A percentile compares a stretch with the other conserved stretches of the same genome.
phyloP scores from a whole-genome alignment of 2,329 filamentous ascomycete species.

The Camillea tinctor region DNA sequence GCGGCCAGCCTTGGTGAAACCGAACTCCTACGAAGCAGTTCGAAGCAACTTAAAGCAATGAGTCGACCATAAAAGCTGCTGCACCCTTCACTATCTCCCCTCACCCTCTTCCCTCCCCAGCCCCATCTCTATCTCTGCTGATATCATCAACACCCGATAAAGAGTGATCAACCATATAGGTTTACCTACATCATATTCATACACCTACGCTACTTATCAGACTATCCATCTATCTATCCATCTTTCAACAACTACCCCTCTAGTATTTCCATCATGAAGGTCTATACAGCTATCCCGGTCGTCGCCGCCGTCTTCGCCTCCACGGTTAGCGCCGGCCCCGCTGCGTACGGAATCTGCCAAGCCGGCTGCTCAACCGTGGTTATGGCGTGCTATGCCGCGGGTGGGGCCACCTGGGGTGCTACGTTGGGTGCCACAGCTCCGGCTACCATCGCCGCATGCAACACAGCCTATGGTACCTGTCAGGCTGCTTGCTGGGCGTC shows the following conservation, averaged over 20 bases:
- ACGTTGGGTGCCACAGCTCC: conserved; percentile 34
- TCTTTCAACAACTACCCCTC: too few relatives aligned
- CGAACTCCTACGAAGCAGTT: neutral
- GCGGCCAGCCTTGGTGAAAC: neutral
- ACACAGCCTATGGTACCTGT: conserved; percentile 44
- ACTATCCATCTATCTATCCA: too few relatives aligned
- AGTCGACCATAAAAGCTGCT: neutral
- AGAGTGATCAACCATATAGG: neutral
- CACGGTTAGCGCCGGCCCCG: conserved; percentile 4
- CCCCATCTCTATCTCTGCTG: neutral
- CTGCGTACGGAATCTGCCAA: conserved; percentile 45
- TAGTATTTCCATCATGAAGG: neutral
- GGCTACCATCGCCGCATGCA: conserved; percentile 42
- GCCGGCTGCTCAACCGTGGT: conserved; percentile 4
- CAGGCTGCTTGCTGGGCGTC: conserved; percentile 42
- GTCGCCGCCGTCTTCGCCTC: neutral
- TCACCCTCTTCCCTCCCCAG: neutral
- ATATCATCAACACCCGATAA: too few relatives aligned
- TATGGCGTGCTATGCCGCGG: conserved; percentile 7
- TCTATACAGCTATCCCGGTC: too few relatives aligned
- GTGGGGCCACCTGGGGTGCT: conserved; percentile 10
- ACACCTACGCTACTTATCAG: neutral
- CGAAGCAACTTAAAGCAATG: neutral
- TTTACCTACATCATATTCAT: neutral
- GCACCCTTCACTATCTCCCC: too few relatives aligned